A percentile compares a stretch with the other conserved stretches of the same genome.
Evolutionary conservation across 306 rosid genomes (phyloP).

Genomic region (Lathyrus sativus): DNA sequence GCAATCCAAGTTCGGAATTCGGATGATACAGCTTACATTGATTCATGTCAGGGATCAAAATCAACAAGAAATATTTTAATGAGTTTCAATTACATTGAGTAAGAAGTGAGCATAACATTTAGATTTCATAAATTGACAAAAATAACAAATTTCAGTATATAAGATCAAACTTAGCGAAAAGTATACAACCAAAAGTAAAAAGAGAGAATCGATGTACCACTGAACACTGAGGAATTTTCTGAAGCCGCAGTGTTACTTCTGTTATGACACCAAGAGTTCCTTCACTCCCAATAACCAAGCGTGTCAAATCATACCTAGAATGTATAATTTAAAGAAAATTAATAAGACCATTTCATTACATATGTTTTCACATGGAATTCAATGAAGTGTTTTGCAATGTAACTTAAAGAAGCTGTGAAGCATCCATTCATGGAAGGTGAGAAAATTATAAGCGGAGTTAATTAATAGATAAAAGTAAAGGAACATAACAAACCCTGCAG

Average conservation of each 20-base stretch:
- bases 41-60: constrained; percentile 34
- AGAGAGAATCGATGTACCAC: constrained; percentile 57
- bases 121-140: constrained; percentile 23
- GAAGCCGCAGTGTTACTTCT: constrained; percentile 88
- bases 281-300: constrained; percentile 96
- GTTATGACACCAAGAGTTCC: constrained; percentile 94
- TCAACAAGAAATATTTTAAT: constrained; percentile 18
- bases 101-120: constrained; percentile 10
- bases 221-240: constrained; percentile 81
- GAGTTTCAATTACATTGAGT: constrained; percentile 26
- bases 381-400: constrained; percentile 16
- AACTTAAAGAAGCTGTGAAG: neutral
- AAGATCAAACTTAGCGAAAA: constrained; percentile 37
- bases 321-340: constrained; percentile 25
- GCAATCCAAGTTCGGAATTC: constrained; percentile 27
- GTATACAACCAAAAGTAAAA: constrained; percentile 17
- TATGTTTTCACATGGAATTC: constrained; percentile 15
- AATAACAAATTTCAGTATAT: constrained; percentile 18
- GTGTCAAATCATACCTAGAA: constrained; percentile 89
- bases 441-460: constrained; percentile 30
- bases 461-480: constrained; percentile 30
- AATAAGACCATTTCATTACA: constrained; percentile 21
- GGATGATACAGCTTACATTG: constrained; percentile 19
- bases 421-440: neutral
- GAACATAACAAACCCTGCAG: constrained; percentile 76